Evolutionary conservation across 1,139 yeast genomes (phyloP).

Genomic region (Sugiyamaella japonica): DNA sequence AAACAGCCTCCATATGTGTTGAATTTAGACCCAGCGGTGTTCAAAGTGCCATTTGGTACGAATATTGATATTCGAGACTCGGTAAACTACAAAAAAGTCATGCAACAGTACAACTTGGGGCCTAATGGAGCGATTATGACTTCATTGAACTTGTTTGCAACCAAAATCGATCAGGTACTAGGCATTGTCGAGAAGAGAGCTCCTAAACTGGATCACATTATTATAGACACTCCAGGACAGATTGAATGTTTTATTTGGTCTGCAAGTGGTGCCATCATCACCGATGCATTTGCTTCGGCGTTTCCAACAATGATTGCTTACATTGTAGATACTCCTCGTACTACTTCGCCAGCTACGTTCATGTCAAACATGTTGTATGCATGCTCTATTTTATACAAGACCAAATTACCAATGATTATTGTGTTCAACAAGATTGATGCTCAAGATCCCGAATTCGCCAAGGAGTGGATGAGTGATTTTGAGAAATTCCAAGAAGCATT

Average conservation of each 20-base stretch:
- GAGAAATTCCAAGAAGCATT: constrained; percentile 85
- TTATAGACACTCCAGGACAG: constrained; percentile 98
- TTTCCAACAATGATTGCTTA: constrained; percentile 96
- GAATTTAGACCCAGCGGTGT: constrained; percentile 94
- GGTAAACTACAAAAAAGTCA: constrained; percentile 90
- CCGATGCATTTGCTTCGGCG: constrained; percentile 94
- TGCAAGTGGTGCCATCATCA: constrained; percentile 94
- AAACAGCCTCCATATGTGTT: constrained; percentile 76
- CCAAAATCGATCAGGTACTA: constrained; percentile 95
- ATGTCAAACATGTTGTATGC: constrained; percentile 99
- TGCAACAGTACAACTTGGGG: constrained; percentile 87
- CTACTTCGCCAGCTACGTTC: constrained; percentile 91
- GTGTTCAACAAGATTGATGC: constrained; percentile 97
- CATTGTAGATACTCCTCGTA: constrained; percentile 94
- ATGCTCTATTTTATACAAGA: constrained; percentile 92
- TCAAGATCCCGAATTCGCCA: constrained; percentile 78
- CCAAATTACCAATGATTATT: constrained; percentile 93
- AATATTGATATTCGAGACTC: constrained; percentile 97
- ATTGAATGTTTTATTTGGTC: constrained; percentile 92
- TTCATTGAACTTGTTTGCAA: constrained; percentile 83
- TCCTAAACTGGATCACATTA: constrained; percentile 60
- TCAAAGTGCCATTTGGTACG: constrained; percentile 87
- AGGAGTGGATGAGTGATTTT: constrained; percentile 97
- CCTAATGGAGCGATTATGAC: constrained; percentile 99
- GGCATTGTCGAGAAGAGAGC: constrained; percentile 79